Percentiles rank a stretch among this genome's conserved stretches.
phyloP scores from a whole-genome alignment of 2,329 filamentous ascomycete genomes.

The Dactylellina leptospora region DNA sequence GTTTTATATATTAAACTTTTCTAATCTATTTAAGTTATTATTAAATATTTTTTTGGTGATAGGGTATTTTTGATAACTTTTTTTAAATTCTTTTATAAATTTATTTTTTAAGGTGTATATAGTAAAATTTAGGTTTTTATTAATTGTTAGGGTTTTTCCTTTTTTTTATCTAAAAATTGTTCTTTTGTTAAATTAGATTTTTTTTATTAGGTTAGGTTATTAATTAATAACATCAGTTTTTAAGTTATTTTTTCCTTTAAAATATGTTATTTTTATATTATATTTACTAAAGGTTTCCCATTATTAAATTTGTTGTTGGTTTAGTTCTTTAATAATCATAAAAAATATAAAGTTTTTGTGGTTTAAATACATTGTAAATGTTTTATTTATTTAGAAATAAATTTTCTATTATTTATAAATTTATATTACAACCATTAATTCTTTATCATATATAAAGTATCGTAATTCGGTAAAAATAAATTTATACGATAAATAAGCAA shows the following conservation, averaged over 20 bases:
- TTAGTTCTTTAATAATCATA: too few relatives aligned
- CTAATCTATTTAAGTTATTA: slow-evolving; percentile 5
- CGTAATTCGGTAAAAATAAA: slow-evolving; percentile 2
- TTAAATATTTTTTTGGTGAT: slow-evolving; percentile 23
- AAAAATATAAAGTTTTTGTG: not conserved
- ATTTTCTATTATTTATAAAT: slow-evolving; percentile 11
- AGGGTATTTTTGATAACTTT: slow-evolving; percentile 9
- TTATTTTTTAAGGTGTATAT: too few relatives aligned
- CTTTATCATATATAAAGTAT: slow-evolving; percentile 23
- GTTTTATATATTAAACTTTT: not conserved
- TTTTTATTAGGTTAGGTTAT: slow-evolving; percentile 4
- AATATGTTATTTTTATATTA: slow-evolving; percentile 9
- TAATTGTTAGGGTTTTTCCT: slow-evolving; percentile 2
- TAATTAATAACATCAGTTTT: not conserved
- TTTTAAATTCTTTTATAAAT: too few relatives aligned
- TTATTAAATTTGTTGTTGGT: not conserved
- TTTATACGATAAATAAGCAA: slow-evolving; percentile 19
- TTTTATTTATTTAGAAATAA: slow-evolving; percentile 8
- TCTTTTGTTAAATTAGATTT: not conserved
- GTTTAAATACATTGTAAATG: not conserved
- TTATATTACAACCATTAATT: slow-evolving; percentile 11
- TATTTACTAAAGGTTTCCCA: not conserved
- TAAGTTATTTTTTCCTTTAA: slow-evolving; percentile 1
- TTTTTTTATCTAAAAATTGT: slow-evolving; percentile 3
- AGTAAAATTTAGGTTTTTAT: not conserved